Conservation (phyloP, 2,329 filamentous ascomycete species). For the Elsinoe arachidis region DNA sequence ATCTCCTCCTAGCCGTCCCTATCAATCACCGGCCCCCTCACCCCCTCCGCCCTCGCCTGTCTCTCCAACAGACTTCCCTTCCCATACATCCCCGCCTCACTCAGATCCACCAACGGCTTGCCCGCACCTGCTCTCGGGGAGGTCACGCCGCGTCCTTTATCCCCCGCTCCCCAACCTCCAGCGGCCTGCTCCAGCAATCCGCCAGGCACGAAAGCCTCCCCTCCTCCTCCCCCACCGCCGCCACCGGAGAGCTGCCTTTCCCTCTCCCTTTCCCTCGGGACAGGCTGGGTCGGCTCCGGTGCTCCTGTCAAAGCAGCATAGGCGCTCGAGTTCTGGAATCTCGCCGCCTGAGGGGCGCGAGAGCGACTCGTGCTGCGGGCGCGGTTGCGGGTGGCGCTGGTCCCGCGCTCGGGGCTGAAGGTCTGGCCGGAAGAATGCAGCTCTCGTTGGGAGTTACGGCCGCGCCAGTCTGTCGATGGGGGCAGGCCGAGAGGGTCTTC, state of each 20-base stretch:
- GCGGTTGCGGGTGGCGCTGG: constrained; percentile 2
- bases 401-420: constrained; percentile 12
- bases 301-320: constrained; percentile 10
- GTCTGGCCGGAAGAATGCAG: background rate
- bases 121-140: constrained; percentile 33
- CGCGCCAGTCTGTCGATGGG: constrained; percentile 37
- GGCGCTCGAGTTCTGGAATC: constrained; percentile 6
- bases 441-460: constrained; percentile 19
- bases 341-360: background rate
- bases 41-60: constrained; percentile 21
- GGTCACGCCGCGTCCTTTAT: constrained; percentile 33
- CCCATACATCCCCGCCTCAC: constrained; percentile 35
- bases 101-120: constrained; percentile 38
- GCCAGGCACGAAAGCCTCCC: constrained; percentile 37
- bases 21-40: constrained; percentile 29
- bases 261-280: background rate
- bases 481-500: constrained; percentile 35
- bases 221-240: background rate
- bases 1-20: constrained; percentile 18
- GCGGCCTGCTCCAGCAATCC: constrained; percentile 33
- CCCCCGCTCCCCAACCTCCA: constrained; percentile 30
- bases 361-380: background rate
- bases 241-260: background rate
- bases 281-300: background rate
- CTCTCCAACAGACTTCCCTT: constrained; percentile 41